phyloP scores from a whole-genome alignment of 2,329 filamentous ascomycete species.

The Zymoseptoria passerinii region DNA sequence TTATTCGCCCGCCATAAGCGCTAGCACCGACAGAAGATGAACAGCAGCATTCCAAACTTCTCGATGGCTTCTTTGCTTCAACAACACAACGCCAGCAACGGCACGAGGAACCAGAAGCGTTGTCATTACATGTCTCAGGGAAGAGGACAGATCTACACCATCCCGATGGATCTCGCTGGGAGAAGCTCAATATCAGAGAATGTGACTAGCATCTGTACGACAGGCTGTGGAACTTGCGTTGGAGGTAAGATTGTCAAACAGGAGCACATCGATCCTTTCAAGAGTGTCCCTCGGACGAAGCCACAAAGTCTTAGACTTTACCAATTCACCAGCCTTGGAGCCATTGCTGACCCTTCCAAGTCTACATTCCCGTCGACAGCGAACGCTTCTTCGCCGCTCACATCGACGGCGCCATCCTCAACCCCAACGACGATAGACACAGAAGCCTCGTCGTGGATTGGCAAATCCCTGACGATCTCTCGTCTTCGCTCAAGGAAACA shows the following conservation, averaged over 20 bases:
- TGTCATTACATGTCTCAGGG: background rate
- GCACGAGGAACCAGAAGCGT: background rate
- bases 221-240: conserved; percentile 1
- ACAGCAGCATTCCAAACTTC: background rate
- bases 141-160: background rate
- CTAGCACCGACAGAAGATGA: background rate
- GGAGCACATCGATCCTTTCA: background rate
- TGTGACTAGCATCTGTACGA: background rate
- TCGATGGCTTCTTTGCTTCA: background rate
- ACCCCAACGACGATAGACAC: background rate
- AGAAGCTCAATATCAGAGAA: background rate
- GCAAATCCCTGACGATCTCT: background rate
- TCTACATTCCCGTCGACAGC: conserved; percentile 2
- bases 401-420: background rate
- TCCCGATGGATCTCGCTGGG: background rate
- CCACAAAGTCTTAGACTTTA: background rate
- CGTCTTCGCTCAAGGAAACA: background rate
- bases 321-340: background rate
- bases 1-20: background rate
- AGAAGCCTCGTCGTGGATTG: background rate
- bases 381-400: conserved; percentile 4
- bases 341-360: background rate
- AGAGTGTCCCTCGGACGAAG: background rate
- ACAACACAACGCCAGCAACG: background rate
- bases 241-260: background rate